Conservation (phyloP, 768 basidiomycete genomes). For the Xerocomus potaroensis region DNA sequence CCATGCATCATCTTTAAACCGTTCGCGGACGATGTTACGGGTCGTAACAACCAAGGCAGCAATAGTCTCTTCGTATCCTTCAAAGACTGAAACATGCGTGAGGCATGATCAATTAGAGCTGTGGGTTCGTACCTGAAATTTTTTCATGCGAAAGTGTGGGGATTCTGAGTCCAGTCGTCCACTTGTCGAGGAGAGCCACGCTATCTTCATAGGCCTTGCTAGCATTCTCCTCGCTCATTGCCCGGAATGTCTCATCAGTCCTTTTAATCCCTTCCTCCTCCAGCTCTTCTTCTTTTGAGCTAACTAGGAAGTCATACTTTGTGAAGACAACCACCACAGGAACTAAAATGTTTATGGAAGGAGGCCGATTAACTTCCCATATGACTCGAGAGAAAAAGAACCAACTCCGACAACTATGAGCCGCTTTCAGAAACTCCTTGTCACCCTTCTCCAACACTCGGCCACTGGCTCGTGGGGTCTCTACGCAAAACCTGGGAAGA, state of each 20-base stretch:
- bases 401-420: constrained; percentile 2
- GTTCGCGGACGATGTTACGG: neutral
- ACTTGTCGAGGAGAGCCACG: neutral
- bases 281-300: constrained; percentile 1
- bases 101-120: neutral
- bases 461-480: constrained; percentile 6
- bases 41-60: neutral
- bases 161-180: neutral
- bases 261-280: neutral
- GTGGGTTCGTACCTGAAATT: neutral
- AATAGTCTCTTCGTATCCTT: neutral
- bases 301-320: constrained; percentile 4
- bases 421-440: constrained; percentile 2
- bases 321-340: constrained; percentile 7
- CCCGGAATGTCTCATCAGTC: neutral
- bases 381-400: neutral
- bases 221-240: neutral
- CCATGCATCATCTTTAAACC: constrained; percentile 8
- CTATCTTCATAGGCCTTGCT: neutral
- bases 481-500: constrained; percentile 4
- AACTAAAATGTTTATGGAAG: no score
- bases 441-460: constrained; percentile 7
- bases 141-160: constrained; percentile 1
- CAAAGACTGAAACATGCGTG: neutral
- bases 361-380: no score